Evolutionary conservation across 352 stramenopile genomes (phyloP), one percentile per base, ranked within the genome.

Genomic region (Phytophthora quininea): DNA sequence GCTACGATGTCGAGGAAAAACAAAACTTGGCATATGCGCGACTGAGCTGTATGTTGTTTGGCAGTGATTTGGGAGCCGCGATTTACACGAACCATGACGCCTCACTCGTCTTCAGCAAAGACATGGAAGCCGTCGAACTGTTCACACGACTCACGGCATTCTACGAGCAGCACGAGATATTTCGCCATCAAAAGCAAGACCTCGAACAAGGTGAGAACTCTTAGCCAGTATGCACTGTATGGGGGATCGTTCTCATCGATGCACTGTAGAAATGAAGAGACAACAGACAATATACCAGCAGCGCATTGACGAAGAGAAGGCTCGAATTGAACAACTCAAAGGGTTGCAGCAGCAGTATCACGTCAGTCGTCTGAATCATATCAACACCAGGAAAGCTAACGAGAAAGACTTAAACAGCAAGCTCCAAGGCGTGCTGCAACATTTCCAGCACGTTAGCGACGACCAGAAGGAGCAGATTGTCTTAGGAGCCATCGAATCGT

Each of bases 381-480:
- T 89, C 61, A 80, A 50, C n/a, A 69, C 77, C 14, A 80, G 75
- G 49, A 89, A 82, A 49, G 71, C 79, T 1, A 40, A 71, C 9
- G 54, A 71, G 5, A 69, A 85, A 31, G 77, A 89, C 37, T 75
- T 91, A 54, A 76, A 74, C 40, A 73, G 73, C 6, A 87, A 87
- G 33, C 59, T 90, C 10, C 70, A 79, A 50, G 54, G 40, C 4
- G 79, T 91, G 24, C 64, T 91, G 12, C 71, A 81, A 32, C 67
- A 81, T 50, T 91, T 91, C 58, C 75, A 86, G 64, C 77, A 86
- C 57, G 84, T 90, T 42, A 74, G 79, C 53, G 73, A 84, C 11
- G 38, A 71, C 0, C 79, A 88, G 29, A 91, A 92, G 43, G 77
- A 92, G 24, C 59, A 74, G 3, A 67, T 92, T 14, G 69, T 92